phyloP scores from a whole-genome alignment of 2,329 filamentous ascomycete genomes.

The Aspergillus novoparasiticus region DNA sequence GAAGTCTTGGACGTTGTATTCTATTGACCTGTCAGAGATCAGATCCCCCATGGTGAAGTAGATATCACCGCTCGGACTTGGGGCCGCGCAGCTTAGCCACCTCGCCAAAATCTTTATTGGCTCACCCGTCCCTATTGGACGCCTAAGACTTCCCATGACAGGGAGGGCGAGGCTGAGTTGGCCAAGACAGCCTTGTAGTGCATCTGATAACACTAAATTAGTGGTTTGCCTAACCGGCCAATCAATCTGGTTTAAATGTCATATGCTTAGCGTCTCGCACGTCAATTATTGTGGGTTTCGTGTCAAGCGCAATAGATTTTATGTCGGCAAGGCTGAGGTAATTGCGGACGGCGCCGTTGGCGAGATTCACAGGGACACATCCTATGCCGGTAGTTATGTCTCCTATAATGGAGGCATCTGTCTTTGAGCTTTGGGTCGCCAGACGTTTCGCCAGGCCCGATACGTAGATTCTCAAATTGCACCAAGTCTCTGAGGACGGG shows the following conservation, averaged over 20 bases:
- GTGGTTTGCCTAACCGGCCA: background rate
- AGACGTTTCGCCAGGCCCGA: too few species aligned
- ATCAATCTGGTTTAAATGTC: background rate
- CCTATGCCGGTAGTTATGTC: too few species aligned
- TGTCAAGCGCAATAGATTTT: too few species aligned
- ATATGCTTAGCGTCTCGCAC: background rate
- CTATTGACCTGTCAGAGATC: background rate
- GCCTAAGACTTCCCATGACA: background rate
- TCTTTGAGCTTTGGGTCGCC: too few species aligned
- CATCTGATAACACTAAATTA: background rate
- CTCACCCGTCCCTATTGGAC: background rate
- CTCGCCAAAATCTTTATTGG: background rate
- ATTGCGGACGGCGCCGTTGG: too few species aligned
- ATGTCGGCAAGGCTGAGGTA: too few species aligned
- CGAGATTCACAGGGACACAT: fast-evolving
- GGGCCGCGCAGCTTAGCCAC: too few species aligned
- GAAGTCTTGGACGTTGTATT: background rate
- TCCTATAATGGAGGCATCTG: too few species aligned
- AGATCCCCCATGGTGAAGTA: background rate
- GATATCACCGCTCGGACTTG: background rate
- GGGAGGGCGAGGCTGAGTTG: background rate
- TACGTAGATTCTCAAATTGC: too few species aligned
- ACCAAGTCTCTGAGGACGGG: too few species aligned
- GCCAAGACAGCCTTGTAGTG: background rate
- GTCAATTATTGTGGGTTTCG: too few species aligned